Evolutionary conservation across 345 rosid genomes (phyloP).

Genomic region (Pistacia integerrima): DNA sequence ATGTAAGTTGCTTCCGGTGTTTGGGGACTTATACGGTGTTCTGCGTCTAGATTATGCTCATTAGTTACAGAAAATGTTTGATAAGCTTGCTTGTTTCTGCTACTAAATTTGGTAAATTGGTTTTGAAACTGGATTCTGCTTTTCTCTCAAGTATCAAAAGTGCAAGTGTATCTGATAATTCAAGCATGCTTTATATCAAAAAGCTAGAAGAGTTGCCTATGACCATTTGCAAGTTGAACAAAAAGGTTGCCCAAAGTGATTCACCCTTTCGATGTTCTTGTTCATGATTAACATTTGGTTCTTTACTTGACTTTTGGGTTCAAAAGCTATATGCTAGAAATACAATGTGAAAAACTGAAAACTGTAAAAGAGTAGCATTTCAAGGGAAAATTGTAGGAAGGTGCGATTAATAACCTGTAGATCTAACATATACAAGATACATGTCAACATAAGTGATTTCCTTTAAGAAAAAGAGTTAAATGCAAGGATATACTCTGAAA

Average conservation of each 20-base stretch:
- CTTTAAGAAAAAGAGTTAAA: background rate
- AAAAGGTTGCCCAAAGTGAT: slow-evolving; percentile 46
- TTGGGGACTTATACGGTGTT: too few relatives aligned
- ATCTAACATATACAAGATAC: background rate
- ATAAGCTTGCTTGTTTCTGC: too few relatives aligned
- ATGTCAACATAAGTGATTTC: background rate
- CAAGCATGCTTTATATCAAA: too few relatives aligned
- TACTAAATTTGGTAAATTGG: too few relatives aligned
- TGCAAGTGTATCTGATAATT: too few relatives aligned
- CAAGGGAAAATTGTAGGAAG: background rate
- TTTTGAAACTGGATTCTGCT: too few relatives aligned
- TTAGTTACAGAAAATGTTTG: too few relatives aligned
- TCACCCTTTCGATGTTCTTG: background rate
- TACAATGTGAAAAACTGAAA: background rate
- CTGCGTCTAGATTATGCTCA: too few relatives aligned
- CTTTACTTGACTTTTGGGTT: background rate
- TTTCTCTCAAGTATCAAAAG: too few relatives aligned
- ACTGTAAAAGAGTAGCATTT: background rate
- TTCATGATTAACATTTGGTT: background rate
- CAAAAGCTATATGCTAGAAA: background rate
- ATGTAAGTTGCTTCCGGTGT: too few relatives aligned
- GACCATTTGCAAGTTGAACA: slow-evolving; percentile 35
- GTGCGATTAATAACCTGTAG: background rate
- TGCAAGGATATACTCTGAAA: background rate
- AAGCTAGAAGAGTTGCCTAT: too few relatives aligned